These are phyloP conservation scores for Cornus kousa DNA, from an alignment of 148 eudicot genomes.

Conservation along the genomic window DNA sequence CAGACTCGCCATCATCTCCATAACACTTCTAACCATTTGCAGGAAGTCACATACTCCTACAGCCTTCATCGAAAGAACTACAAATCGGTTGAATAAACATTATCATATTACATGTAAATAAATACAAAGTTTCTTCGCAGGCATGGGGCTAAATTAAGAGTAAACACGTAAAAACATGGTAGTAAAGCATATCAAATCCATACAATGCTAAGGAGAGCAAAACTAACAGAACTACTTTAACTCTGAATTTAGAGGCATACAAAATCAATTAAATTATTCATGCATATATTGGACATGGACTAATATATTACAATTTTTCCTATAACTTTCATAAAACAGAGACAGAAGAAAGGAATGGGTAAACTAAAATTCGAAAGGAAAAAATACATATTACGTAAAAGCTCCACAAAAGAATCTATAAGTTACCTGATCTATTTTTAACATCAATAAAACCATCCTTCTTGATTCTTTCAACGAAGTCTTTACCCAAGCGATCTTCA, in stretches of 20 bases:
- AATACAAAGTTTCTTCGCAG: neutral
- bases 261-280: neutral
- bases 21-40: too few species aligned
- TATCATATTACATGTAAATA: neutral
- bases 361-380: too few species aligned
- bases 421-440: constrained; percentile 49
- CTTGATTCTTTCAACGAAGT: constrained; percentile 56
- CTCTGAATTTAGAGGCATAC: constrained; percentile 2
- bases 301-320: too few species aligned
- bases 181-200: neutral
- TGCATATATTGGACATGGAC: neutral
- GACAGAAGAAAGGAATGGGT: too few species aligned
- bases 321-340: too few species aligned
- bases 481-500: constrained; percentile 61
- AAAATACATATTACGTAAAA: too few species aligned
- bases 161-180: neutral
- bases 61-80: neutral
- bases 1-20: too few species aligned
- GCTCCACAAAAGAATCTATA: too few species aligned
- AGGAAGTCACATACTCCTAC: too few species aligned
- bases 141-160: neutral
- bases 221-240: neutral
- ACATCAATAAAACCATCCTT: constrained; percentile 74
- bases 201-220: neutral
- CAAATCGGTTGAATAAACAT: neutral